A percentile compares a stretch with the other conserved stretches of the same genome.
Conservation (phyloP, 2,329 filamentous ascomycete species). For the Botrytis medusae region DNA sequence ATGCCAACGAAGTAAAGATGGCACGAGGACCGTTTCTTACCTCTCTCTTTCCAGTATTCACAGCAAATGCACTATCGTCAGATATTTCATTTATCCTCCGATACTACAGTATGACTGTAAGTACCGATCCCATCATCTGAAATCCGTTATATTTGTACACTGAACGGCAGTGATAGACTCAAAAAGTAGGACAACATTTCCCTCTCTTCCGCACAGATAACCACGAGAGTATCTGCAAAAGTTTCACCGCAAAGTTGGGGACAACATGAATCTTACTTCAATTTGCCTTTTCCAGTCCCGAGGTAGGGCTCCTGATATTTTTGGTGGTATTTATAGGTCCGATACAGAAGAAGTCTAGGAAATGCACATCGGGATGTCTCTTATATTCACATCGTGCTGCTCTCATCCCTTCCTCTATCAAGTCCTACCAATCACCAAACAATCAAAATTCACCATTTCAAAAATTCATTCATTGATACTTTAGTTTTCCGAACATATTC, state of each 20-base stretch:
- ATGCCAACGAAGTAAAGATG: accelerated
- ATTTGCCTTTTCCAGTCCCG: background rate
- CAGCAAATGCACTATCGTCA: background rate
- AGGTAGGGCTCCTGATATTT: background rate
- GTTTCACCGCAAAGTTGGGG: accelerated
- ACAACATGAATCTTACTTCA: background rate
- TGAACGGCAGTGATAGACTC: background rate
- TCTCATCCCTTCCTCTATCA: background rate
- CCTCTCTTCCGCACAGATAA: accelerated
- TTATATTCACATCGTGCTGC: background rate
- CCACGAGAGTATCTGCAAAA: accelerated
- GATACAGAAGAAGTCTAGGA: background rate
- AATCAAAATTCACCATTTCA: background rate
- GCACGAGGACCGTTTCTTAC: too few relatives aligned
- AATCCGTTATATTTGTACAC: accelerated
- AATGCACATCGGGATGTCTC: background rate
- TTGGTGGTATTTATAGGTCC: background rate
- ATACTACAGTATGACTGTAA: accelerated
- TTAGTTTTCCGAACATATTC: too few relatives aligned
- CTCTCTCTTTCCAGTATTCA: background rate
- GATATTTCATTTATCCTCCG: background rate
- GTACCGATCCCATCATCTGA: background rate
- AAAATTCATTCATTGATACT: accelerated
- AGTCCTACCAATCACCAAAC: background rate
- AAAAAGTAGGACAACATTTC: background rate